These are phyloP conservation scores for Vigna mungo DNA, from an alignment of 306 rosid species.

Conservation along the genomic window DNA sequence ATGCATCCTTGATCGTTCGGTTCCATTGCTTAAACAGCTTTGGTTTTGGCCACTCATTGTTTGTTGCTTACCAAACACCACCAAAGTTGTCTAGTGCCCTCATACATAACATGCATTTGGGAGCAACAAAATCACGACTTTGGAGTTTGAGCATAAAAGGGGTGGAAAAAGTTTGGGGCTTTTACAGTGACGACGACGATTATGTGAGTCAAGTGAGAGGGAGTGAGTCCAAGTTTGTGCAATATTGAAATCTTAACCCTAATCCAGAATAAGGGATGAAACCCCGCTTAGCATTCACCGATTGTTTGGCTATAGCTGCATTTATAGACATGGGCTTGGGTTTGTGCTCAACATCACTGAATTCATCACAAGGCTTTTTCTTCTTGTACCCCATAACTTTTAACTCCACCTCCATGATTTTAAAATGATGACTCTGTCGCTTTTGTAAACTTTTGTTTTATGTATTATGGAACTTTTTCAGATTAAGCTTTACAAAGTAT, in stretches of 20 bases:
- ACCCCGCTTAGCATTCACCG: neutral
- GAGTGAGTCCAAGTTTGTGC: slow-evolving; percentile 37
- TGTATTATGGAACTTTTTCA: too few species aligned
- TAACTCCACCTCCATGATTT: too few species aligned
- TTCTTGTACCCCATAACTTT: too few species aligned
- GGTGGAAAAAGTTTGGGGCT: slow-evolving; percentile 24
- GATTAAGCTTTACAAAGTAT: too few species aligned
- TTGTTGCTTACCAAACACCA: slow-evolving; percentile 21
- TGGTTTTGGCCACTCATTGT: slow-evolving; percentile 65
- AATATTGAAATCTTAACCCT: slow-evolving; percentile 59
- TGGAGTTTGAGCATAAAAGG: neutral
- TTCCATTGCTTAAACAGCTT: slow-evolving; percentile 34
- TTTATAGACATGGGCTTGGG: neutral
- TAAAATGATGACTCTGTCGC: too few species aligned
- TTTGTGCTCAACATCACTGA: too few species aligned
- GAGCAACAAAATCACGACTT: neutral
- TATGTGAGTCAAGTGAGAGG: slow-evolving; percentile 13
- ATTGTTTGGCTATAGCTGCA: slow-evolving; percentile 42
- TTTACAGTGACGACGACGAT: neutral
- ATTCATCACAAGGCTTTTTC: too few species aligned
- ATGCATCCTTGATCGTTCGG: slow-evolving; percentile 72
- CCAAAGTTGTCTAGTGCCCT: slow-evolving; percentile 10
- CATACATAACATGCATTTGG: neutral
- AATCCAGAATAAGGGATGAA: slow-evolving; percentile 64
- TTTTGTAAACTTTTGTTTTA: too few species aligned